phyloP scores from a whole-genome alignment of 2,329 filamentous ascomycete genomes.

The Colletotrichum sp. region DNA sequence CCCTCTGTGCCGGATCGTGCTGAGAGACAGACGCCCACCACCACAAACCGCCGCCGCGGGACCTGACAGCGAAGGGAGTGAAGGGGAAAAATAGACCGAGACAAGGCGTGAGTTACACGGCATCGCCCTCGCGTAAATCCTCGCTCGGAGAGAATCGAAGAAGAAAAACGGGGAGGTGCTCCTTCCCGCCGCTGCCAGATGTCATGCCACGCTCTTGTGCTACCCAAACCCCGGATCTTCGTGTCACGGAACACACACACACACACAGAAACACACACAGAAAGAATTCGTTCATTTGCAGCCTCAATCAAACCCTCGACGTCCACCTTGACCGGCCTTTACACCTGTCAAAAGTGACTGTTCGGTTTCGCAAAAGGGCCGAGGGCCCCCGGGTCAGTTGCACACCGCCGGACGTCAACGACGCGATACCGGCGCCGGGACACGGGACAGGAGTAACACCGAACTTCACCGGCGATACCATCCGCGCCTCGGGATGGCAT shows the following conservation, averaged over 20 bases:
- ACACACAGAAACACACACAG: neutral
- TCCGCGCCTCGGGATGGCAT: neutral
- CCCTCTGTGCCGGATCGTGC: neutral
- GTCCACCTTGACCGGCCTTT: neutral
- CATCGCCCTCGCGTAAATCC: neutral
- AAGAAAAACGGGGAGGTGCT: neutral
- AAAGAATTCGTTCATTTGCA: neutral
- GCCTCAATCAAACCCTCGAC: neutral
- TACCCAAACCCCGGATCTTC: conserved; percentile 10
- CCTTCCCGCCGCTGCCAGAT: neutral
- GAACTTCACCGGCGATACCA: neutral
- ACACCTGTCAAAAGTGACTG: neutral
- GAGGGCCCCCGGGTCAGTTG: neutral
- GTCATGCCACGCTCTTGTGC: neutral
- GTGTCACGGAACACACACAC: neutral
- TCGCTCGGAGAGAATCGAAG: neutral
- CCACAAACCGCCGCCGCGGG: neutral
- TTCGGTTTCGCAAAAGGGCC: neutral
- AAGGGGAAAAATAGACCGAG: neutral
- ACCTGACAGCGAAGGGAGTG: neutral
- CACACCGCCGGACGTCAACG: neutral
- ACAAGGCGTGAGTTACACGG: neutral
- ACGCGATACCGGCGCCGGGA: neutral
- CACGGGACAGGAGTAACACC: neutral
- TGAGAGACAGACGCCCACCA: neutral